Evolutionary conservation across 2,329 filamentous ascomycete genomes (phyloP).

Genomic region (Hymenoscyphus repandus): DNA sequence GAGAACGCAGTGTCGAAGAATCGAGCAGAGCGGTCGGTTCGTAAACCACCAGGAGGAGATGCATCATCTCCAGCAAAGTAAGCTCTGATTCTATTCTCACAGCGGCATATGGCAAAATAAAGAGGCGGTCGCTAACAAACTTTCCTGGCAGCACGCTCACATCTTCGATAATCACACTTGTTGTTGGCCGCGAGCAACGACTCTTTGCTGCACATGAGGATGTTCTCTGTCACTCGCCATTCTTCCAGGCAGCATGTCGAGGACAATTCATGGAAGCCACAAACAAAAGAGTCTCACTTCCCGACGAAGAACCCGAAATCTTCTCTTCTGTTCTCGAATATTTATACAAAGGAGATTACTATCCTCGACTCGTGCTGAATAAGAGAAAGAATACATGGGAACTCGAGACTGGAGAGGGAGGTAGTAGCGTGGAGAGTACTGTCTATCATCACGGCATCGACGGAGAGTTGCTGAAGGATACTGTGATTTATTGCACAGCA

Average conservation of each 20-base stretch:
- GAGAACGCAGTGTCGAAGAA: slow-evolving; percentile 33
- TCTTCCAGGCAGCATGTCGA: slow-evolving; percentile 69
- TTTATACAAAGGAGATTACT: slow-evolving; percentile 62
- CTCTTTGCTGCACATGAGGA: slow-evolving; percentile 95
- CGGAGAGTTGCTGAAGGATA: slow-evolving; percentile 81
- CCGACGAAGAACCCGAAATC: slow-evolving; percentile 79
- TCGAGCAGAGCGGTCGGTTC: slow-evolving; percentile 25
- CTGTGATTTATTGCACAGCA: slow-evolving; percentile 88
- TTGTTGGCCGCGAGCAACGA: slow-evolving; percentile 77
- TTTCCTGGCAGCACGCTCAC: slow-evolving; percentile 30
- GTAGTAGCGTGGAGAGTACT: slow-evolving; percentile 62
- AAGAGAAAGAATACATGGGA: slow-evolving; percentile 83
- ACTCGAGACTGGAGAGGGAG: slow-evolving; percentile 60
- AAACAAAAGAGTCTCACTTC: slow-evolving; percentile 72
- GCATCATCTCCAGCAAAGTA: slow-evolving; percentile 21
- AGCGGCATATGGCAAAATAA: not conserved
- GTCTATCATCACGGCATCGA: slow-evolving; percentile 70
- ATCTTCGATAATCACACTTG: slow-evolving; percentile 79
- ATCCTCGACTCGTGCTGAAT: slow-evolving; percentile 81
- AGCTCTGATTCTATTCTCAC: not conserved
- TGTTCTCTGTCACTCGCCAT: slow-evolving; percentile 79
- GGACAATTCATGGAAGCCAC: slow-evolving; percentile 68
- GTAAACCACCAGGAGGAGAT: slow-evolving; percentile 26
- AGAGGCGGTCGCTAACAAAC: slow-evolving; percentile 12
- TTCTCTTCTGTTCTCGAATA: slow-evolving; percentile 94